These are phyloP conservation scores for Fonsecaea pugnacius DNA, from an alignment of 2,329 filamentous ascomycete species.

Conservation along the genomic window DNA sequence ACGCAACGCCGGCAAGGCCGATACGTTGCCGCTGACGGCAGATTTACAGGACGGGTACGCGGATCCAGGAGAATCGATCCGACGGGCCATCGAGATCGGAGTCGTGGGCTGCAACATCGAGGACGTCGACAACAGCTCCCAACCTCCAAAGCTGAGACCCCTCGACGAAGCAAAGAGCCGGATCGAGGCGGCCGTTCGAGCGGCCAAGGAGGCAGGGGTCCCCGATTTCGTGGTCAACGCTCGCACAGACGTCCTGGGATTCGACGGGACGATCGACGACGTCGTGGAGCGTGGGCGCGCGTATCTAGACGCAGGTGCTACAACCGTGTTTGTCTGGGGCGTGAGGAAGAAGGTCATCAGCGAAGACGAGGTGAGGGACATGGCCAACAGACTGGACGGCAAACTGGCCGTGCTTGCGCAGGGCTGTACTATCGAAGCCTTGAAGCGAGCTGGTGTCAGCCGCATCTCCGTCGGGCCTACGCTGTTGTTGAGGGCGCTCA, in stretches of 20 bases:
- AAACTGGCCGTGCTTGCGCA: constrained; percentile 46
- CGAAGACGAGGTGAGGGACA: constrained; percentile 55
- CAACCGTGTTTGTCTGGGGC: constrained; percentile 66
- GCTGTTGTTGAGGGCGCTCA: constrained; percentile 7
- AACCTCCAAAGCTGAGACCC: constrained; percentile 39
- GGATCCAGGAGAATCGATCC: constrained; percentile 53
- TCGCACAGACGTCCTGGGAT: constrained; percentile 59
- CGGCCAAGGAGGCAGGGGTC: constrained; percentile 55
- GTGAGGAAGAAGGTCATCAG: constrained; percentile 48
- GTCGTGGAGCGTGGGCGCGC: constrained; percentile 59
- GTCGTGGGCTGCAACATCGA: constrained; percentile 65
- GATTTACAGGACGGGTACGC: constrained; percentile 67
- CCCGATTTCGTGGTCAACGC: constrained; percentile 65
- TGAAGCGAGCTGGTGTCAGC: constrained; percentile 57
- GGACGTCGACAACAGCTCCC: constrained; percentile 49
- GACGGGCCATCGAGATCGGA: constrained; percentile 54
- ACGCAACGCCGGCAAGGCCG: constrained; percentile 43
- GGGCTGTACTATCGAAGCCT: constrained; percentile 39
- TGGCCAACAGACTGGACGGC: constrained; percentile 56
- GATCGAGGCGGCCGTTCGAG: constrained; percentile 50
- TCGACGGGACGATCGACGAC: constrained; percentile 50
- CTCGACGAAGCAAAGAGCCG: constrained; percentile 51
- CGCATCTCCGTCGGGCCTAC: constrained; percentile 61
- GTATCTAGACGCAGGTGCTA: constrained; percentile 64
- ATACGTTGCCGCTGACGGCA: constrained; percentile 54